Conservation (phyloP, 495 filamentous ascomycete genomes). For the Antarctomyces pellizariae region DNA sequence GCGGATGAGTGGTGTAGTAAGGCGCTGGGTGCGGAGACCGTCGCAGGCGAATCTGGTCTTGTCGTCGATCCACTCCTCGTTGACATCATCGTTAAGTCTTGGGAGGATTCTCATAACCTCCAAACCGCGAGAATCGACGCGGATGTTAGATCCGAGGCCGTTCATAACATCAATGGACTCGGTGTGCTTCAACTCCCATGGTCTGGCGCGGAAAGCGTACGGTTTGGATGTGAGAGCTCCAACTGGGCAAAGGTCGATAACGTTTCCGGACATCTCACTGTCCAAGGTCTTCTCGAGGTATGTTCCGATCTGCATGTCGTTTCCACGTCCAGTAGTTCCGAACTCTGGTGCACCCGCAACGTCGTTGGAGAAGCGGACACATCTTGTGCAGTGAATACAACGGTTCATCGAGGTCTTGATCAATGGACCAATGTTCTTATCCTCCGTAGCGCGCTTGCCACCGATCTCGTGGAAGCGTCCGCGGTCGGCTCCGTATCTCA, state of each 20-base stretch:
- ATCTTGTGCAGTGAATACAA: constrained; percentile 97
- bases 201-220: constrained; percentile 87
- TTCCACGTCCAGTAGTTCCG: constrained; percentile 81
- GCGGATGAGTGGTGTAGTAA: constrained; percentile 80
- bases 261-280: constrained; percentile 85
- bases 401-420: constrained; percentile 99
- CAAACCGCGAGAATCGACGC: constrained; percentile 78
- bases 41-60: constrained; percentile 94
- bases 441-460: constrained; percentile 92
- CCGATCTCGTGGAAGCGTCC: constrained; percentile 87
- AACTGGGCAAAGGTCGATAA: constrained; percentile 95
- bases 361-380: constrained; percentile 93
- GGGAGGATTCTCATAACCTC: constrained; percentile 91
- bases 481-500: constrained; percentile 91
- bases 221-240: constrained; percentile 92
- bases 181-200: constrained; percentile 84
- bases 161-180: constrained; percentile 91
- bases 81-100: constrained; percentile 86
- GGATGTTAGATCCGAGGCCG: constrained; percentile 78
- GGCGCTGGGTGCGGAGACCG: constrained; percentile 80
- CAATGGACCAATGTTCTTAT: constrained; percentile 97
- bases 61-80: constrained; percentile 99
- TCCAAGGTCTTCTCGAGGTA: constrained; percentile 83
- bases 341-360: constrained; percentile 87
- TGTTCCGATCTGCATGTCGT: constrained; percentile 93